phyloP scores from a whole-genome alignment of 1,139 yeast species.

The Arxiozyma slooffiae region DNA sequence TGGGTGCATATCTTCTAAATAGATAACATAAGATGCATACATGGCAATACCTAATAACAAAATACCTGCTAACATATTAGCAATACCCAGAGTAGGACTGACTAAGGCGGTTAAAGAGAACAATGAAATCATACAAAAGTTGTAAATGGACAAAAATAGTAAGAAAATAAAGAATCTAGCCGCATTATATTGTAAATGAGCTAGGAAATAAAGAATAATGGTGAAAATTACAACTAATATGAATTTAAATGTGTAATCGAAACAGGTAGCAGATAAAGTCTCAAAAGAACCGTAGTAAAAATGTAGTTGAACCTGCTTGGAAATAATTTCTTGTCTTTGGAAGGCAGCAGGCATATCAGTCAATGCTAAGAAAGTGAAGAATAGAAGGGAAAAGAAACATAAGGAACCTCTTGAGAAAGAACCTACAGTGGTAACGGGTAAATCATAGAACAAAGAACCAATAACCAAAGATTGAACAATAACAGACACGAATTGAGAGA shows the following conservation, averaged over 20 bases:
- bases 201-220: conserved; percentile 40
- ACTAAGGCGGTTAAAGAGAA: conserved; percentile 39
- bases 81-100: conserved; percentile 36
- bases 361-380: conserved; percentile 40
- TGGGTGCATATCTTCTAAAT: conserved; percentile 44
- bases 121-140: conserved; percentile 35
- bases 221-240: conserved; percentile 35
- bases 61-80: conserved; percentile 44
- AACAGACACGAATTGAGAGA: conserved; percentile 37
- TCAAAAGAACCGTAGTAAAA: conserved; percentile 45
- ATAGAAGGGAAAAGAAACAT: conserved; percentile 42
- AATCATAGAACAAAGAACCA: conserved; percentile 42
- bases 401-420: conserved; percentile 46
- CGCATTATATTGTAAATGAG: conserved; percentile 39
- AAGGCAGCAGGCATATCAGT: conserved; percentile 43
- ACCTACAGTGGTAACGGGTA: conserved; percentile 36
- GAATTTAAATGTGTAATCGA: conserved; percentile 36
- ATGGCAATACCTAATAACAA: conserved; percentile 38
- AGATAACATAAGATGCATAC: conserved; percentile 45
- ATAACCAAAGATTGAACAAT: conserved; percentile 39
- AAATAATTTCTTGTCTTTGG: conserved; percentile 37
- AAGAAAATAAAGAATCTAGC: conserved; percentile 42
- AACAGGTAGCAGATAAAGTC: conserved; percentile 36
- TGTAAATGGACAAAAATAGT: conserved; percentile 34
- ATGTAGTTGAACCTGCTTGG: conserved; percentile 41